Evolutionary conservation across 2,329 filamentous ascomycete species (phyloP).

Genomic region (Aspergillus sp.): DNA sequence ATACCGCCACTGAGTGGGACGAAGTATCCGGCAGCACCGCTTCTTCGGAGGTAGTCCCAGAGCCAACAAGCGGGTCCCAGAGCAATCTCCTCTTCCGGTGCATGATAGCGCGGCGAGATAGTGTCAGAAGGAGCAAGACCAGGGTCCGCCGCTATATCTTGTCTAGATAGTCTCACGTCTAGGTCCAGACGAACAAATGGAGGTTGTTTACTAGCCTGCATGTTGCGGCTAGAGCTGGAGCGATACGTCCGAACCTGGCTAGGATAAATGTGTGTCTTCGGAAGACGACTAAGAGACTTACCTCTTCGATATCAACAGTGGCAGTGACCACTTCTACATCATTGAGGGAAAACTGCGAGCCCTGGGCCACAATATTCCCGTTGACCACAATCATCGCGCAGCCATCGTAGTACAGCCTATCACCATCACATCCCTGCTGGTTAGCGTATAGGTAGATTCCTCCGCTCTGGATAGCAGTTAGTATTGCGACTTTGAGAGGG

Average conservation of each 20-base stretch:
- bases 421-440: conserved; percentile 59
- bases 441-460: conserved; percentile 62
- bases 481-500: neutral
- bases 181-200: conserved; percentile 38
- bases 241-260: conserved; percentile 36
- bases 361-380: conserved; percentile 64
- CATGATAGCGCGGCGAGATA: conserved; percentile 54
- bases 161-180: conserved; percentile 34
- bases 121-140: conserved; percentile 45
- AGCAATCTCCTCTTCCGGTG: conserved; percentile 67
- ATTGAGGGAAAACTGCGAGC: conserved; percentile 63
- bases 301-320: conserved; percentile 69
- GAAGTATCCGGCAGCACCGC: conserved; percentile 38
- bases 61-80: conserved; percentile 65
- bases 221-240: conserved; percentile 26
- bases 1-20: conserved; percentile 41
- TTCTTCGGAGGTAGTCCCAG: conserved; percentile 47
- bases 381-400: conserved; percentile 64
- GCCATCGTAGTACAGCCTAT: conserved; percentile 63
- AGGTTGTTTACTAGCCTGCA: conserved; percentile 34
- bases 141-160: conserved; percentile 43
- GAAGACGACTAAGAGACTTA: conserved; percentile 45
- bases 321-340: conserved; percentile 67
- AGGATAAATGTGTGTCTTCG: neutral
- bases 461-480: conserved; percentile 34